Base-by-base conservation (phyloP, 2,329 filamentous ascomycete genomes). In the Penicillium carneum region DNA sequence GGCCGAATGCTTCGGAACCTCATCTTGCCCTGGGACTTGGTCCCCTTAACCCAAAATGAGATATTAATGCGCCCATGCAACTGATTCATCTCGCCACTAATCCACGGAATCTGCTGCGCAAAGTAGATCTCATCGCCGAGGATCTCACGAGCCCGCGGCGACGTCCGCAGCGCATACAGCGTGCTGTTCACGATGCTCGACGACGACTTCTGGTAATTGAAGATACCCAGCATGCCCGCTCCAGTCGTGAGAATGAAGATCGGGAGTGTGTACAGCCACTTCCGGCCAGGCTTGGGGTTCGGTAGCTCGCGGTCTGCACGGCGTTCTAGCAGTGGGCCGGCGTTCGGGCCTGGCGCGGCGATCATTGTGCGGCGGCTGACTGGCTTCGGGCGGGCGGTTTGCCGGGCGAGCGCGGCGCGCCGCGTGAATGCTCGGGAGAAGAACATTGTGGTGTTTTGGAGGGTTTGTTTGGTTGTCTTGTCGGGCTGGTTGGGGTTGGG, bases 131-230 rank as follows among this genome's bases (percentile, higher is more conserved):
- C 89, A 77, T 97, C 91, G 65, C 95, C 95, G 31, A 99, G 86
- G 47, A 89, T 81, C 59, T 88, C 88, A 72, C 93, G 88, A 47
- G 93, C 95, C 61, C 83, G 80, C 2, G 86, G 81, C 59, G 90
- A 92, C 2, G 91, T 96, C 66, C 95, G 91, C 65, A 99, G 86
- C 1, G 94, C 91, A 83, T 98, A 99, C 31, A 99, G 86, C 4
- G 93, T 95, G 57, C 90, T 92, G 57, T 88, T 88, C n/a, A 97
- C 91, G 33, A 94, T 86, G 57, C 90, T 91, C 29, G 88, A 92
- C n/a, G 91, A 92, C 59, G 89, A 87, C 79, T 97, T 97, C 78
- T 99, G 94, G 86, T 99, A 98, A 85, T 99, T 99, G 90, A 99
- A 98, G 79, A 99, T 97, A 69, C 90, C 92, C 62, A 96, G 81